Evolutionary conservation across 2,329 filamentous ascomycete species (phyloP).

Genomic region (Exophiala mesophila): DNA sequence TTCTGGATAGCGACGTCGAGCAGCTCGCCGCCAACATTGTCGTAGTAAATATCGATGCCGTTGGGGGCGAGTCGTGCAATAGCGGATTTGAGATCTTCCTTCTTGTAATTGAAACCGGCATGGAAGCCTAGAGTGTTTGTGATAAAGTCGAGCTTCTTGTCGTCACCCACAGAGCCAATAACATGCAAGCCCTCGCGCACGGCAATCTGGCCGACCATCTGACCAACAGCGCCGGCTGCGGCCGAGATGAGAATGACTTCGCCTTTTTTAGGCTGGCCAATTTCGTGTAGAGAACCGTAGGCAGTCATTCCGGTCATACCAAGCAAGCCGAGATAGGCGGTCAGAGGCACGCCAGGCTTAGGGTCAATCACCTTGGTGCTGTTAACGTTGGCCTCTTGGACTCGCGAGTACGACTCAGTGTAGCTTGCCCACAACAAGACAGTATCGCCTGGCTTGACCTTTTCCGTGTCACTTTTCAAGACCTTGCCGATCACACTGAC

Average conservation of each 20-base stretch:
- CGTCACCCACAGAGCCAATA: constrained; percentile 66
- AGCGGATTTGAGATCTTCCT: constrained; percentile 58
- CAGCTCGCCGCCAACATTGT: constrained; percentile 66
- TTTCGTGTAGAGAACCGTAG: constrained; percentile 62
- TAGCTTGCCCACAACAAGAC: constrained; percentile 17
- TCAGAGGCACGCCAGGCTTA: constrained; percentile 52
- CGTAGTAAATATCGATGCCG: constrained; percentile 69
- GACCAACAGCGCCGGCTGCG: constrained; percentile 68
- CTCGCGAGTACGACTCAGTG: constrained; percentile 61
- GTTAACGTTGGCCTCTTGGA: constrained; percentile 39
- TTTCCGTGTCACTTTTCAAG: constrained; percentile 56
- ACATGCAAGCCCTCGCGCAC: constrained; percentile 62
- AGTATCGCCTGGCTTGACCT: constrained; percentile 59
- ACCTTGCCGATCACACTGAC: constrained; percentile 60
- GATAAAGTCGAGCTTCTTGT: constrained; percentile 68
- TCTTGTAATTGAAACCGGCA: constrained; percentile 73
- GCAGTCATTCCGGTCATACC: constrained; percentile 68
- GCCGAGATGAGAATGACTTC: constrained; percentile 71
- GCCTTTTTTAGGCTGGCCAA: constrained; percentile 62
- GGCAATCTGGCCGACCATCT: constrained; percentile 69
- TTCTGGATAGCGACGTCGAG: constrained; percentile 57
- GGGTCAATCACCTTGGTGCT: constrained; percentile 46
- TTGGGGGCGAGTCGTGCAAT: constrained; percentile 61
- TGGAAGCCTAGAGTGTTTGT: constrained; percentile 60
- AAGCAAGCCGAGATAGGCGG: constrained; percentile 60